Evolutionary conservation across 163 green algal genomes (phyloP), one percentile per base, ranked within the genome.

Genomic region (Coccomyxa subellipsoidea): DNA sequence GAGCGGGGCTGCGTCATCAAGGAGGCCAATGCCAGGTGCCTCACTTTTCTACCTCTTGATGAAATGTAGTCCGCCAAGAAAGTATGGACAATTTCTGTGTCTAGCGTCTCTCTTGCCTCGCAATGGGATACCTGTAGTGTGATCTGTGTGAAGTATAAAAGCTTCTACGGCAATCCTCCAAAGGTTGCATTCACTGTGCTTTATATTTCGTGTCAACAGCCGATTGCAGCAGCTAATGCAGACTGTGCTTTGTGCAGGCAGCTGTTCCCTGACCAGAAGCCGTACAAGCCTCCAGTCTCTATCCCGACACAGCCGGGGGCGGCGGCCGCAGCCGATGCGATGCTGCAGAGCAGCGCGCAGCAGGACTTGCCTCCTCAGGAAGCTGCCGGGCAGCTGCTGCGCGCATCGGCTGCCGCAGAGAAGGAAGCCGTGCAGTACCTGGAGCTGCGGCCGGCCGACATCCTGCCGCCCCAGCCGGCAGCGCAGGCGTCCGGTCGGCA

Each of bases 1-100:
- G 32, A 84, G 70, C 79, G 90, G 6, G 86, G 85, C 0, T 80
- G 87, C n/a, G 73, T 96, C n/a, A 88, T 96, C 3, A 54, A 82
- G 2, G 83, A 94, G 35, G 92, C 92, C 18, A 80, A 77, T 29
- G 92, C 91, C 0, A 59, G 78, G 78, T 77, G 66, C 71, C 70
- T 7, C 31, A 35, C 69, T 12, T 76, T 8, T 38, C n/a, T 76
- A 35, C 69, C 31, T 32, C n/a, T 23, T 76, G 69, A n/a, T n/a
- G n/a, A n/a, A n/a, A n/a, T n/a, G n/a, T n/a, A n/a, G n/a, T n/a
- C n/a, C n/a, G n/a, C n/a, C n/a, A n/a, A n/a, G n/a, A n/a, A n/a
- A n/a, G n/a, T n/a, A n/a, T n/a, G n/a, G n/a, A n/a, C n/a, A n/a
- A n/a, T n/a, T n/a, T n/a, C n/a, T n/a, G n/a, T n/a, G n/a, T n/a